Percentiles rank a stretch among this genome's conserved stretches.
phyloP scores from a whole-genome alignment of 805 yeast species.

The Nakazawaea molendinolei region DNA sequence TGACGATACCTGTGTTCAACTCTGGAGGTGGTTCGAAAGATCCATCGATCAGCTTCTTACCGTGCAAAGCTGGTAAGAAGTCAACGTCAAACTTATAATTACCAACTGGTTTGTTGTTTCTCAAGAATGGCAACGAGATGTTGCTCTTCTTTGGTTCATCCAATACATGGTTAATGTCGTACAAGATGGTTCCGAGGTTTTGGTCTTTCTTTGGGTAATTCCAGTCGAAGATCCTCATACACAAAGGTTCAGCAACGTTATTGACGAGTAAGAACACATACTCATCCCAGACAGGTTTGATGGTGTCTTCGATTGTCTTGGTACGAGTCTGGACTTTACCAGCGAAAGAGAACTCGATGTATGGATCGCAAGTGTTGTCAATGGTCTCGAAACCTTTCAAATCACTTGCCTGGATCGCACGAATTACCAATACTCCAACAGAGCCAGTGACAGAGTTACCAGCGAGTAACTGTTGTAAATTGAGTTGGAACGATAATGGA shows the following conservation, averaged over 20 bases:
- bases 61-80: constrained; percentile 69
- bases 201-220: constrained; percentile 76
- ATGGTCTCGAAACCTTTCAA: constrained; percentile 62
- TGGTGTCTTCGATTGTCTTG: constrained; percentile 58
- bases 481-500: constrained; percentile 90
- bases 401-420: constrained; percentile 57
- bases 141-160: constrained; percentile 43
- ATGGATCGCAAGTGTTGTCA: constrained; percentile 88
- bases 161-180: constrained; percentile 62
- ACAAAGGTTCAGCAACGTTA: constrained; percentile 77
- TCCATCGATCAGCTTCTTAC: constrained; percentile 66
- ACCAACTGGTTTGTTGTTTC: constrained; percentile 85
- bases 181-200: constrained; percentile 67
- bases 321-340: constrained; percentile 61
- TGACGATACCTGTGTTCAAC: constrained; percentile 86
- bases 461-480: constrained; percentile 82
- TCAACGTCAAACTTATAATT: constrained; percentile 60
- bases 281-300: constrained; percentile 80
- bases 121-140: constrained; percentile 50
- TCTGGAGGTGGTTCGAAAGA: constrained; percentile 83
- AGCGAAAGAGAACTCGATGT: constrained; percentile 62
- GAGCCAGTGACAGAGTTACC: constrained; percentile 78
- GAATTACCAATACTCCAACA: constrained; percentile 76
- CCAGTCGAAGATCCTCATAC: constrained; percentile 65
- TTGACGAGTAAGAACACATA: constrained; percentile 61